Percentiles rank a stretch among this genome's conserved stretches.
Conservation (phyloP, 2,329 filamentous ascomycete species). For the Fusarium sp. region DNA sequence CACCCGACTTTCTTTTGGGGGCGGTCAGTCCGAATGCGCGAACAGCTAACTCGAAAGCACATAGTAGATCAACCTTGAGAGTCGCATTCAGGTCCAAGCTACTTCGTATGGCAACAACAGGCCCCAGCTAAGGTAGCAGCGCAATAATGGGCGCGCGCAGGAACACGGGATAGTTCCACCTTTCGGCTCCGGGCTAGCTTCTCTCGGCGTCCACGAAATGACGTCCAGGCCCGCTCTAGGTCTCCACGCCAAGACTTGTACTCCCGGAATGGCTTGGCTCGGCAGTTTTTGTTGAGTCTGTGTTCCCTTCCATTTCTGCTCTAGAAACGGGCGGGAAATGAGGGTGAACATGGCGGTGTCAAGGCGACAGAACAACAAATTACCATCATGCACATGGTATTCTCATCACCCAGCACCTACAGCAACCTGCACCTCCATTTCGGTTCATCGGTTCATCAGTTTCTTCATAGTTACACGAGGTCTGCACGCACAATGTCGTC, state of each 20-base stretch:
- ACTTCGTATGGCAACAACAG: background rate
- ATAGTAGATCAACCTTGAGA: background rate
- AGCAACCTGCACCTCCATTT: background rate
- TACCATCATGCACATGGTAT: background rate
- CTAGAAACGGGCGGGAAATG: background rate
- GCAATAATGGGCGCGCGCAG: background rate
- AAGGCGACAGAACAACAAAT: background rate
- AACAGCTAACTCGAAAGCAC: background rate
- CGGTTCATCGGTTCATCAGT: too few species aligned
- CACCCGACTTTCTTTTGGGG: background rate
- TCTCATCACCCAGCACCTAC: background rate
- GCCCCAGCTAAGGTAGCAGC: background rate
- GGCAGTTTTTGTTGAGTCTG: conserved; percentile 19
- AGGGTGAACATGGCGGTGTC: background rate
- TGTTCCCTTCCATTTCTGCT: background rate
- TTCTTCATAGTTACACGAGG: background rate
- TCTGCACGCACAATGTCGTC: background rate
- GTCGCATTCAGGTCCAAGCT: background rate
- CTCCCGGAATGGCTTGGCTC: conserved; percentile 5
- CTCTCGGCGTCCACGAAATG: conserved; percentile 16
- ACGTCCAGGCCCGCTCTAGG: conserved; percentile 4
- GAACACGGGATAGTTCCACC: conserved; percentile 7
- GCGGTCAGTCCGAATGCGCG: background rate
- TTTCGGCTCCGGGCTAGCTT: conserved; percentile 1
- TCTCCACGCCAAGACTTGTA: conserved; percentile 1